Base-by-base conservation (phyloP, 2,329 filamentous ascomycete species). In the Penicillium sp. region DNA sequence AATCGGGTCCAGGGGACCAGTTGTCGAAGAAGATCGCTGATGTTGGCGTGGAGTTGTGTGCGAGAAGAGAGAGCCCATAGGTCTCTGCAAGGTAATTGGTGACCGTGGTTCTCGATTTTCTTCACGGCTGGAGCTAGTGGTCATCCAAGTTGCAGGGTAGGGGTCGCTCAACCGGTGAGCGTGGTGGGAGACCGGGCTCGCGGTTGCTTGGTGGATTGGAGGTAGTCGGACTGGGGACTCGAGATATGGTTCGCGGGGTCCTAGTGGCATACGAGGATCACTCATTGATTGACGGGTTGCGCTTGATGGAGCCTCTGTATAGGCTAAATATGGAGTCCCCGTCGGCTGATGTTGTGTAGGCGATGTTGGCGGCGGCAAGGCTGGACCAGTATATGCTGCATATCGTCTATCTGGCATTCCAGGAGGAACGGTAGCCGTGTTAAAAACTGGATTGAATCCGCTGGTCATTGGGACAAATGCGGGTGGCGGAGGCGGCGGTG, bases 221-320 rank as follows among this genome's bases (percentile, higher is more conserved):
- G 72, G 72, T 5, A 75, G 66, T 48, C 71, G 64, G 16, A 75
- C 67, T 10, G 69, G 64, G 5, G 70, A 68, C 36, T 74, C 71
- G 5, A 59, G 48, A 45, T 71, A 71, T 6, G 56, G 54, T 19
- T 72, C 70, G 5, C 63, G 69, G 14, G 62, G 59, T 18, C 67
- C 68, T 26, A 65, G 55, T 1, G 63, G 56, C 9, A 64, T 51
- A 5, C 67, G 51, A 10, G 60, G 48, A 29, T 74, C 66, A 2
- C 55, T 55, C 47, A 66, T 59, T 21, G 64, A 51, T 37, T 68
- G 62, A 16, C 70, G 71, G 33, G 56, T 63, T 3, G 58, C 49
- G 29, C 63, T 61, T 34, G 65, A 58, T 2, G 68, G 51, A 14
- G 62, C 55, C 3, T 67, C 69, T 1, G 63, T 51, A 43, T 69